Evolutionary conservation across 139 green algal species (phyloP), one percentile per base, ranked within the genome.

Genomic region (Chlorella sp.): DNA sequence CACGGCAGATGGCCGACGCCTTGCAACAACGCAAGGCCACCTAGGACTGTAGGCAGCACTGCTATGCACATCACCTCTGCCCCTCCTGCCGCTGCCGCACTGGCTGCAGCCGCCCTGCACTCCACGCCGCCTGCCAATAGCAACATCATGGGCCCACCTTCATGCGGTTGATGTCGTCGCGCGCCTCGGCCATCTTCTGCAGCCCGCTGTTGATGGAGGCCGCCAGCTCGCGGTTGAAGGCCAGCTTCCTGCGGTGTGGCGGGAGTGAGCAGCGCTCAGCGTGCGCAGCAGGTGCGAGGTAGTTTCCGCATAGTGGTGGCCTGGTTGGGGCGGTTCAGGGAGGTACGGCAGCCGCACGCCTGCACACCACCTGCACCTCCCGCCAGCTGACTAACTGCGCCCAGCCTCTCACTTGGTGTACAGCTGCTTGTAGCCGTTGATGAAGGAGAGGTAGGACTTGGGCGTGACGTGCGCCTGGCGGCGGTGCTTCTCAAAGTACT

Each of bases 381-480:
- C 23, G 64, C 28, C 65, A 44, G 65, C n/a, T 13, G 13, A 26
- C n/a, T 12, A 26, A 47, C n/a, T 4, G n/a, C 9, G 65, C 18
- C 41, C 32, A 74, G 7, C 13, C 0, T 51, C 76, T 73, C 76
- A 84, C 70, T 74, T 86, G 21, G 32, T 12, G 90, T 98, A 98
- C 78, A 99, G 89, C 78, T 92, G 81, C 91, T 97, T 97, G 93
- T 97, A 98, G 64, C 92, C 94, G 80, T 89, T 88, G 72, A 99
- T 93, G 88, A 98, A 98, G 70, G 93, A 94, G 38, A 99, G 91
- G 91, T 97, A 99, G 36, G 88, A 95, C 92, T 97, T 98, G 79
- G 96, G 96, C 44, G 96, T 98, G 51, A 98, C 96, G 91, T 98
- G 98, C 74, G 96, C 96, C 85, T 96, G 91, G 63, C 96, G 91